Evolutionary conservation across 306 rosid species (phyloP), one percentile per base, ranked within the genome.

Genomic region (Mucuna pruriens): DNA sequence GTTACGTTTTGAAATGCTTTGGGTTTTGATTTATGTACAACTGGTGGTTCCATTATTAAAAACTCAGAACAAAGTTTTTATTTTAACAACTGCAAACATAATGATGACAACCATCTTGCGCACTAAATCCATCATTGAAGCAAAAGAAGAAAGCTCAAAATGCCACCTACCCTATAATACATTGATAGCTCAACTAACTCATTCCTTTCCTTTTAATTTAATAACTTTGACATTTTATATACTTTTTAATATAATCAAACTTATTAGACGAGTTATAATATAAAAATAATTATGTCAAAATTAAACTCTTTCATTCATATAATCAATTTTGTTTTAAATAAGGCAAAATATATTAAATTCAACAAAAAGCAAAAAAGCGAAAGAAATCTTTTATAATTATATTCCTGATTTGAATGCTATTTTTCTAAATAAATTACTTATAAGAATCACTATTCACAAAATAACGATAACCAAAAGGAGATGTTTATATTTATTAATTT

Each of bases 111-210:
- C 15, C 79, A 62, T 77, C 34, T 48, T 70, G 25, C 16, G 22
- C 66, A 34, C 78, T 25, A 69, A 39, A 10, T 58, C 7, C 72
- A 82, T 76, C 9, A 76, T 68, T 48, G 68, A 76, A 83, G 64
- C 49, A 77, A 69, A 61, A 83, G 64, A 33, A 82, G 25, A 60
- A 76, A 34, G 58, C 61, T 57, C 10, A n/a, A 66, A 44, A 68
- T n/a, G 72, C 48, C 33, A 77, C 75, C 79, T 7, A 48, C 74
- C 78, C 74, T 26, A 54, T 82, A 17, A 58, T 57, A 48, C 58
- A 19, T 77, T 83, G 86, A 83, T 17, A 83, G 70, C 62, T 73
- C 70, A 83, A 77, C 83, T 5, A 83, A 71, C 70, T 3, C 4
- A 75, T 82, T 31, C 42, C 69, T 16, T 62, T 62, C 69, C 16